Evolutionary conservation across 2,329 filamentous ascomycete species (phyloP), one percentile per base, ranked within the genome.

Genomic region (Thelonectria rubi): DNA sequence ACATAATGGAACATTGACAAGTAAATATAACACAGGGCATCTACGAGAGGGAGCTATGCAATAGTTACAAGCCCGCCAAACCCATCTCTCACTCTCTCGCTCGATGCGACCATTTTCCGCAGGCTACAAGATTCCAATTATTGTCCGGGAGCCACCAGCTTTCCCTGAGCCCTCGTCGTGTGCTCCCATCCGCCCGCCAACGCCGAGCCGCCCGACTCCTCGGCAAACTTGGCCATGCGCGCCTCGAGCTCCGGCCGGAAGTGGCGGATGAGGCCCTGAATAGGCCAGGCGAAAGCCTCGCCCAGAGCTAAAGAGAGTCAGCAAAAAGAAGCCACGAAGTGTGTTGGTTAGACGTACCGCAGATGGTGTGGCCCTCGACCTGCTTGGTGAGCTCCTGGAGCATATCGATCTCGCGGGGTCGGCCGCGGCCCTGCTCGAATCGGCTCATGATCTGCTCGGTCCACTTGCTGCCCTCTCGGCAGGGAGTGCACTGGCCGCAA

Each of bases 371-470:
- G 11, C 95, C 95, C 83, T 99, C 95, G 64, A 99, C 95, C 82
- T 99, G 95, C 86, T 99, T 99, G 66, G 95, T 99, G 71, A 99
- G 83, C 84, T 99, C 95, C 83, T 97, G 95, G 69, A 99, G 87
- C 95, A 99, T 99, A 78, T 99, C 95, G 77, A 99, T 99, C 82
- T 99, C 95, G 64, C 95, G 87, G 79, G 90, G 88, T 65, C 92
- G 89, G 63, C 92, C 95, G 79, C 92, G 88, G 62, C 95, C 95
- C 78, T 91, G 91, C 84, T 97, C 93, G 72, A 99, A 97, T 59
- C 95, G 91, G 79, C 91, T 84, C 95, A 99, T 98, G 79, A 99
- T 98, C 84, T 99, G 94, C 80, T 97, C 91, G 11, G 94, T 97
- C 95, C 95, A 99, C 84, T 97, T 97, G 84, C 91, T 96, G 69